Evolutionary conservation across 2,329 filamentous ascomycete genomes (phyloP), one percentile per base, ranked within the genome.

Genomic region (Myriosclerotinia scirpicola): DNA sequence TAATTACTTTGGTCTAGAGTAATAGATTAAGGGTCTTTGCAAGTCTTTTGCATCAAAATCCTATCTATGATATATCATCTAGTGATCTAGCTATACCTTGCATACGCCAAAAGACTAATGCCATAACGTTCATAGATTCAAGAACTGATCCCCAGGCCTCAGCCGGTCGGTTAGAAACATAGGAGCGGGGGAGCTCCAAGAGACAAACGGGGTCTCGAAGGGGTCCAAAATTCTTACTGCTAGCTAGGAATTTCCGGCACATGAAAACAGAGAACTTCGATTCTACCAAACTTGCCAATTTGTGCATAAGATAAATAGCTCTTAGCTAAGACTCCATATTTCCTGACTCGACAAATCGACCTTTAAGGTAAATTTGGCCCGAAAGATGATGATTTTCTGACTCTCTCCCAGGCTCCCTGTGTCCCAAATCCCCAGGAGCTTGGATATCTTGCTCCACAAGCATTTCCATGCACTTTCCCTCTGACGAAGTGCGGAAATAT

Each of bases 401-500:
- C 26, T 44, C 22, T 38, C n/a, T 58, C 48, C 36, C 42, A 48
- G 20, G 42, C 26, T 44, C 22, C 54, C n/a, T 58, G 38, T 44
- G 54, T 58, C 54, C 54, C 54, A n/a, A 58, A 9, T 48, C 40
- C 34, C 54, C 54, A 59, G 34, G 42, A 65, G 63, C 63, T 58
- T 65, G 44, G 62, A 50, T 59, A 58, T 48, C 6, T 44, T 38
- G 40, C 42, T 65, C 53, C 62, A 50, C 62, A 65, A 46, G 53
- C 42, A 48, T 58, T 65, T 50, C 20, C 38, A 44, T 30, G 30
- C 30, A 34, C 30, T 34, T 34, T 52, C 30, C 12, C 42, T 42
- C 20, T 59, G 54, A 59, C 63, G 42, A 34, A 65, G 54, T 34
- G 63, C 63, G 63, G 63, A 65, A 44, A 48, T 40, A 14, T 65